Base-by-base conservation (phyloP, 345 rosid species). In the Eucalyptus grandis region DNA sequence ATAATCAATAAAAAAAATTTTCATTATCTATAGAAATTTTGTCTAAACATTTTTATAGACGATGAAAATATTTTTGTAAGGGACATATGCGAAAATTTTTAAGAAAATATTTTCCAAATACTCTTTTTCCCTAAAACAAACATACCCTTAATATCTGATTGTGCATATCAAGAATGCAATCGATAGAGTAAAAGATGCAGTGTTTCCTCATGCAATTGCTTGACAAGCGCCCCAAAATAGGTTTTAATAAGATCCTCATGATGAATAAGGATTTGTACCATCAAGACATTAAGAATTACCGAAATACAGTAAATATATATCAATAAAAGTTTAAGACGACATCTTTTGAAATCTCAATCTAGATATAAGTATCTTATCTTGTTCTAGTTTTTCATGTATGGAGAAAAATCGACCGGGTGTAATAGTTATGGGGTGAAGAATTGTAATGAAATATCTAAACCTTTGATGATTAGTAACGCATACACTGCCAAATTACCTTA, bases 161-260 rank as follows among this genome's bases (percentile, higher is more conserved):
- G 31, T 11, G 11, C 34, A 65, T 65, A 14, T n/a, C 37, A n/a
- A 0, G 21, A 65, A 34, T 14, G 19, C 37, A 65, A n/a, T 15
- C 3, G 7, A 17, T 37, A 37, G 0, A 10, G 4, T 72, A 5
- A 37, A 72, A 72, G 8, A 34, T 72, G 14, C 0, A 0, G 14
- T 72, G 24, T 19, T 72, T 17, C 8, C 26, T 19, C 13, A 6
- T 10, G 14, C 8, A 2, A 37, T 34, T 72, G 82, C 27, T 3
- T 72, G 24, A 34, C 44, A 72, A 17, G 26, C 40, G 3, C 82
- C 14, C 44, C 14, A 19, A 37, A 10, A 72, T 10, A 72, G 13
- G 26, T 19, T 37, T 34, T 11, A 19, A 19, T 72, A 37, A 9
- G 26, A 72, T 72, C 44, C 44, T 72, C 82, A 19, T 72, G 12